These are phyloP conservation scores for Coemansia sp. DNA, from an alignment of 192 early-diverging fungal species.

Conservation along the genomic window DNA sequence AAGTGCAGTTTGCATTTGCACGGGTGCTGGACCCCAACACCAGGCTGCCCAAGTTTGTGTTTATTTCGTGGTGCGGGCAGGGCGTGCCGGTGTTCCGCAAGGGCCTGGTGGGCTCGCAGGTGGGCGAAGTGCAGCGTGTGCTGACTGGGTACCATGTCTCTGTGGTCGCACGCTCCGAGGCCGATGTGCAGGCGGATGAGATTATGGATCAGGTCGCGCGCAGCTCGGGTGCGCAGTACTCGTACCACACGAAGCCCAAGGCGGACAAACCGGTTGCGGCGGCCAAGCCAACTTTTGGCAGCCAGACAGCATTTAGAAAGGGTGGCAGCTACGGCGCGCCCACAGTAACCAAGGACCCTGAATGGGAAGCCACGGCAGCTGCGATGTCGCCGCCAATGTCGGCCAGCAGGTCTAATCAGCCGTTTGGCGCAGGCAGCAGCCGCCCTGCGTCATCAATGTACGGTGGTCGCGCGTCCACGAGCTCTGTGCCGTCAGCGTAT, in stretches of 20 bases:
- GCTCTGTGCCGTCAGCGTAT: conserved; percentile 15
- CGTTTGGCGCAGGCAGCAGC: conserved; percentile 14
- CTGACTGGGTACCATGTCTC: conserved; percentile 76
- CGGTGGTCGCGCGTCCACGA: conserved; percentile 11
- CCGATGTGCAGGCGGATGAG: conserved; percentile 75
- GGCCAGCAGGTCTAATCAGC: conserved; percentile 14
- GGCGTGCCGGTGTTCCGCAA: conserved; percentile 91
- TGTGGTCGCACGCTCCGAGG: conserved; percentile 79
- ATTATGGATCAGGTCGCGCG: conserved; percentile 86
- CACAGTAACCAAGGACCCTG: conserved; percentile 31
- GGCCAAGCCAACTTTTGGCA: conserved; percentile 39
- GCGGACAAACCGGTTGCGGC: conserved; percentile 17
- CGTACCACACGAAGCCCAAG: conserved; percentile 50
- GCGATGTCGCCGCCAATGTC: conserved; percentile 5
- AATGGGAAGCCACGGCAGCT: conserved; percentile 19
- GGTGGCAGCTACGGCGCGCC: conserved; percentile 36
- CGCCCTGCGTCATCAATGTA: conserved; percentile 35
- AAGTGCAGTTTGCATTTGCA: conserved; percentile 87
- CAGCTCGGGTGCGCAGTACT: conserved; percentile 89
- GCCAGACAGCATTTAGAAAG: conserved; percentile 30
- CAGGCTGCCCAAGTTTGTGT: conserved; percentile 81
- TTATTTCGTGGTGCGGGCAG: conserved; percentile 94
- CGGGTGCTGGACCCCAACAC: conserved; percentile 85
- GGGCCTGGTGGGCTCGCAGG: conserved; percentile 80
- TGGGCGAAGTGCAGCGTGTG: conserved; percentile 67